A percentile compares a stretch with the other conserved stretches of the same genome.
Conservation (phyloP, 768 basidiomycete species). For the Hypholoma fasciculare region DNA sequence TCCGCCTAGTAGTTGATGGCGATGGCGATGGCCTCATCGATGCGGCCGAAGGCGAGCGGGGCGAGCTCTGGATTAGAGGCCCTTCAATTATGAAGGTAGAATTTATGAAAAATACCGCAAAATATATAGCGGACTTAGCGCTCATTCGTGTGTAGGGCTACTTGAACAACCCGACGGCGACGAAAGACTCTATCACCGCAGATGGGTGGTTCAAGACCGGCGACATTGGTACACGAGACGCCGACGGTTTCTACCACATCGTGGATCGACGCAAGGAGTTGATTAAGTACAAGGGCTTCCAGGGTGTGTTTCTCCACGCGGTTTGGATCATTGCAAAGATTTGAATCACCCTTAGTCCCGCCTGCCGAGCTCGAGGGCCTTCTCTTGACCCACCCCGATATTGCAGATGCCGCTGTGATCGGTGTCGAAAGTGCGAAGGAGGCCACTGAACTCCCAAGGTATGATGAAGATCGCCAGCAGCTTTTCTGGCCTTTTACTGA, state of each 20-base stretch:
- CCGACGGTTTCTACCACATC: constrained; percentile 72
- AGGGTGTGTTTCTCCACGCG: constrained; percentile 45
- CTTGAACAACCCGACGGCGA: constrained; percentile 70
- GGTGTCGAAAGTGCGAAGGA: constrained; percentile 66
- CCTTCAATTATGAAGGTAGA: constrained; percentile 77
- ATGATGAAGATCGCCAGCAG: constrained; percentile 3
- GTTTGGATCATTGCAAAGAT: neutral
- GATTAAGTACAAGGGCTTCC: constrained; percentile 84
- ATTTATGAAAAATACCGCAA: neutral
- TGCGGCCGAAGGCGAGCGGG: constrained; percentile 54
- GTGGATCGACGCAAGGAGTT: constrained; percentile 76
- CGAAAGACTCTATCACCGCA: constrained; percentile 61
- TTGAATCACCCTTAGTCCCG: constrained; percentile 51
- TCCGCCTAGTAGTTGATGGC: constrained; percentile 66
- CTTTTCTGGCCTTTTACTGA: neutral
- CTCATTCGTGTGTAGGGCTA: constrained; percentile 54
- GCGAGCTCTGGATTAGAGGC: constrained; percentile 84
- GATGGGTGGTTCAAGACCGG: constrained; percentile 91
- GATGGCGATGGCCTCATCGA: constrained; percentile 51
- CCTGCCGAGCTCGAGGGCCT: constrained; percentile 85
- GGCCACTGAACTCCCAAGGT: constrained; percentile 84
- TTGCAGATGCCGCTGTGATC: constrained; percentile 82
- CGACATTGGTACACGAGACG: constrained; percentile 69
- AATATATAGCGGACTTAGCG: neutral
- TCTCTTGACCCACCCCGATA: constrained; percentile 69